Base-by-base conservation (phyloP, 305 asterid genomes). In the Fraxinus greggii region DNA sequence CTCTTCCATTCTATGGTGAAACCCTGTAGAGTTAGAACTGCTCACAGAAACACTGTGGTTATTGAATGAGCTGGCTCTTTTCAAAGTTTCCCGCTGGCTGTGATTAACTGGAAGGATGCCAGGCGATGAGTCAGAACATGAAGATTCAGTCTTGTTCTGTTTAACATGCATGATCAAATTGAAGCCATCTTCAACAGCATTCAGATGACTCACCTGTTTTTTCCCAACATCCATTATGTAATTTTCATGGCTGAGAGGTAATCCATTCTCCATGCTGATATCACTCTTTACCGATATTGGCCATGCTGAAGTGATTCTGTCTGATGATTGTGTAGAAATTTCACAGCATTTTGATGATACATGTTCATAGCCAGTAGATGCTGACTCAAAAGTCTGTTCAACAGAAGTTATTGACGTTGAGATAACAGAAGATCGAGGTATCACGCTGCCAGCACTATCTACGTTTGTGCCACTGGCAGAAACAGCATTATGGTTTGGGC, bases 91-190 rank as follows among this genome's bases (percentile, higher is more conserved):
- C 61, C 72, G 87, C 76, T 48, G 86, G 79, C 85, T 83, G 23
- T 76, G 87, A 65, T 81, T 86, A 79, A 81, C 65, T 0, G 88
- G 89, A 78, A 72, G 80, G 51, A 78, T 33, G 19, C 78, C 45
- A 1, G 87, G 77, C 32, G 89, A 61, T 36, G 92, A 89, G 63
- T 87, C 88, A 6, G 95, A 91, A 78, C 91, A 90, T 10, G 95
- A 91, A 78, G 93, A 91, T 83, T 91, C 92, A 2, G 88, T 83
- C 83, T 77, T 76, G 65, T 86, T 85, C 75, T 86, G 87, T 32
- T 83, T 75, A 72, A 83, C 86, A 4, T 75, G 83, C 33, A 15
- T 28, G 38, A 17, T 15, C 3, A 69, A 4, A 69, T 80, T 78
- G 61, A 77, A 42, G 10, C 81, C 79, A 42, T 85, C 83, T 69